Conservation (phyloP, 2,329 filamentous ascomycete genomes). For the Diaporthe aspalathi region DNA sequence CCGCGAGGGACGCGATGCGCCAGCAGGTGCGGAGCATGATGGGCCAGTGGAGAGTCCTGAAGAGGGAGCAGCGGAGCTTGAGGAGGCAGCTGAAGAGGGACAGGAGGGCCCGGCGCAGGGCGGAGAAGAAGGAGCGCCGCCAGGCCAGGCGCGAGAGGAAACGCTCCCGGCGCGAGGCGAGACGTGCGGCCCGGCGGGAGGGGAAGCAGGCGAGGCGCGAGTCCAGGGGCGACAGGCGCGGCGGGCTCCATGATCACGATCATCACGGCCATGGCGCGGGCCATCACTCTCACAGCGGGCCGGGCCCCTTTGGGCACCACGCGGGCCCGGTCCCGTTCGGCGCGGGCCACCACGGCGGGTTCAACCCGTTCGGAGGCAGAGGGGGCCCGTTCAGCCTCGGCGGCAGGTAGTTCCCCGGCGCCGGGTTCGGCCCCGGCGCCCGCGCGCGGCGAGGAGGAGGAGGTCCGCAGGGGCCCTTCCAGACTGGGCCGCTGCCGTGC, state of each 20-base stretch:
- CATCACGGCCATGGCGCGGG: not conserved
- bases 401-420: constrained; percentile 26
- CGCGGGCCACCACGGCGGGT: constrained; percentile 2
- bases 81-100: constrained; percentile 48
- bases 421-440: constrained; percentile 26
- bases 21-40: constrained; percentile 59
- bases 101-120: constrained; percentile 47
- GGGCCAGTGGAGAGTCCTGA: constrained; percentile 56
- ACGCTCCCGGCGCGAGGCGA: constrained; percentile 47
- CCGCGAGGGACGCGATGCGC: constrained; percentile 48
- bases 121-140: constrained; percentile 46
- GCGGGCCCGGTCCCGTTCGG: constrained; percentile 18
- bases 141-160: constrained; percentile 48
- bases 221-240: constrained; percentile 38
- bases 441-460: constrained; percentile 11
- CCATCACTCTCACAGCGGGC: constrained; percentile 5
- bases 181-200: constrained; percentile 46
- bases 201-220: constrained; percentile 41
- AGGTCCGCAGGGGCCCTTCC: constrained; percentile 11
- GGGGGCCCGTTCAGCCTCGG: constrained; percentile 1
- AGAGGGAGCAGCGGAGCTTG: constrained; percentile 50
- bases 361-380: constrained; percentile 9
- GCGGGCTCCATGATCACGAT: not conserved
- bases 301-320: not conserved
- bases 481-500: constrained; percentile 20